Evolutionary conservation across 2,329 filamentous ascomycete genomes (phyloP).

Genomic region (Malbranchea cinnamomea): DNA sequence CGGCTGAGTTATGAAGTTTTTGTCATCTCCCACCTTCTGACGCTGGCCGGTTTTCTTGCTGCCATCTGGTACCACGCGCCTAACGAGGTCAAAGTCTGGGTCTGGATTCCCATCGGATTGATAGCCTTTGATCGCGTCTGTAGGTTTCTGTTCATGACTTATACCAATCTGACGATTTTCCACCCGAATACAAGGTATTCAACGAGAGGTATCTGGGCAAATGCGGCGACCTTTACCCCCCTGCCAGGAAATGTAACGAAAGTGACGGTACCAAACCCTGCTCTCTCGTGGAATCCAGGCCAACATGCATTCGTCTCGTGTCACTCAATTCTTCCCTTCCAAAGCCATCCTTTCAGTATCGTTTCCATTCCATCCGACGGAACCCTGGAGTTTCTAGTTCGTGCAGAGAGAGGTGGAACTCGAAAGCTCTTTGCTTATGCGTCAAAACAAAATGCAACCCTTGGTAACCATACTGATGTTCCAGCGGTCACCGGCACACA

Average conservation of each 20-base stretch:
- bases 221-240: conserved; percentile 32
- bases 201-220: conserved; percentile 20
- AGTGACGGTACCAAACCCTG: conserved; percentile 40
- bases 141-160: conserved; percentile 22
- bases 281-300: conserved; percentile 44
- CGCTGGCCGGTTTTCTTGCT: conserved; percentile 34
- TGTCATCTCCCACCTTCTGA: conserved; percentile 38
- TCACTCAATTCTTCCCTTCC: conserved; percentile 40
- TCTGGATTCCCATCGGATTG: conserved; percentile 35
- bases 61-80: conserved; percentile 36
- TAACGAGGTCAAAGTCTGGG: conserved; percentile 26
- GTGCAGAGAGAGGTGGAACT: conserved; percentile 39
- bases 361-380: conserved; percentile 40
- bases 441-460: conserved; percentile 21
- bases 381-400: conserved; percentile 42
- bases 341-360: conserved; percentile 52
- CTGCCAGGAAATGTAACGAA: conserved; percentile 41
- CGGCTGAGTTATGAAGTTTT: conserved; percentile 39
- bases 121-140: conserved; percentile 30
- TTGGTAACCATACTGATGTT: conserved; percentile 12
- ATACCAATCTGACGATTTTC: conserved; percentile 28
- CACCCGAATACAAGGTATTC: conserved; percentile 14
- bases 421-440: conserved; percentile 37
- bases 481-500: conserved; percentile 9
- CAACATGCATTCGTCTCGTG: conserved; percentile 49